Conservation (phyloP, 257 asterid genomes). For the Salvia miltiorrhiza region DNA sequence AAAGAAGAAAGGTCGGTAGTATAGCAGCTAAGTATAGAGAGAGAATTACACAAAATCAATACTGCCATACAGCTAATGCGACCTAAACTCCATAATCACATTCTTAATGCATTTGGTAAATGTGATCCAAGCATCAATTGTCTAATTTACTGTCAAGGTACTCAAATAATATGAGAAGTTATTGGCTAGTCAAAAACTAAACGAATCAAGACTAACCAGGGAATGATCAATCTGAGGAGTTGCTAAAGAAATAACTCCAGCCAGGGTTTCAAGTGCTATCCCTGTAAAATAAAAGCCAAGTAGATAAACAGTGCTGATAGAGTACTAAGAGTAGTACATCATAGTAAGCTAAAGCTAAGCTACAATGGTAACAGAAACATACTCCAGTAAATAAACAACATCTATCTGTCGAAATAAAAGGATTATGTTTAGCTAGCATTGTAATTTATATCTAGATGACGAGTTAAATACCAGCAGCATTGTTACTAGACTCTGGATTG, state of each 20-base stretch:
- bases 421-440: slow-evolving; percentile 12
- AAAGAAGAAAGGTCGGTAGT: background rate
- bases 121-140: slow-evolving; percentile 12
- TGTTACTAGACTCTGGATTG: slow-evolving; percentile 81
- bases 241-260: slow-evolving; percentile 80
- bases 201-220: slow-evolving; percentile 50
- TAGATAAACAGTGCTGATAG: background rate
- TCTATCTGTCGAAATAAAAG: background rate
- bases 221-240: slow-evolving; percentile 72
- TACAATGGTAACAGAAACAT: background rate
- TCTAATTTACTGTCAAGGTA: slow-evolving; percentile 5
- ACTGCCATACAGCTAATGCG: background rate
- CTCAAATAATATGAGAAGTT: slow-evolving; percentile 2
- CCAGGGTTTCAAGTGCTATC: slow-evolving; percentile 80
- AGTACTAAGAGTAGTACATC: background rate
- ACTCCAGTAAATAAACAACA: background rate
- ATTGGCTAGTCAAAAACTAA: background rate
- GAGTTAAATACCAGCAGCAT: slow-evolving; percentile 72
- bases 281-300: slow-evolving; percentile 45
- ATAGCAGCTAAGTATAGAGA: background rate
- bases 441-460: background rate
- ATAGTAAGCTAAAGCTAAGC: slow-evolving; percentile 6
- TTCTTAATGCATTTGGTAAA: slow-evolving; percentile 4
- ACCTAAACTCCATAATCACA: background rate
- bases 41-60: slow-evolving; percentile 2